Percentiles rank a stretch among this genome's conserved stretches.
phyloP scores from a whole-genome alignment of 495 filamentous ascomycete genomes.

The Aspergillus homomorphus region DNA sequence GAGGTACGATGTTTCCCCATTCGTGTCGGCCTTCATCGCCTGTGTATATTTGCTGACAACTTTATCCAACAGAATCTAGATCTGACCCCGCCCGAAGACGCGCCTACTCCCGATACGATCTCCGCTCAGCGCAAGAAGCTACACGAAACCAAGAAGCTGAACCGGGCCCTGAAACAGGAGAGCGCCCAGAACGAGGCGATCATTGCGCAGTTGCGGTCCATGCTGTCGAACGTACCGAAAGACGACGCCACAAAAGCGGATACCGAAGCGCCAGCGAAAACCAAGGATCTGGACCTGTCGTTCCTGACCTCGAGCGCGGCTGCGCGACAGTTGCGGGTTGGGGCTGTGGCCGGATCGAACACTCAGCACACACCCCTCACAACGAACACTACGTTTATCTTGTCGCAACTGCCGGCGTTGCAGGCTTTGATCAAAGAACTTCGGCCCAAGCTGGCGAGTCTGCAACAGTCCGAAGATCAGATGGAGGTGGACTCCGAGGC shows the following conservation, averaged over 20 bases:
- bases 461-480: slow-evolving; percentile 38
- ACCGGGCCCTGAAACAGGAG: slow-evolving; percentile 70
- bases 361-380: slow-evolving; percentile 51
- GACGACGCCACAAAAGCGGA: slow-evolving; percentile 26
- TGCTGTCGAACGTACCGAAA: slow-evolving; percentile 42
- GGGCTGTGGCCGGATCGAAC: slow-evolving; percentile 35
- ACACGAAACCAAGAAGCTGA: slow-evolving; percentile 76
- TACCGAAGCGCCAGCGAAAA: slow-evolving; percentile 11
- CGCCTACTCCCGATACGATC: slow-evolving; percentile 62
- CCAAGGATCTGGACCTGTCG: slow-evolving; percentile 40
- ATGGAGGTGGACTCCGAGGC: slow-evolving; percentile 37
- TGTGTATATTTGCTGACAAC: not conserved
- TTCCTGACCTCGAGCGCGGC: slow-evolving; percentile 52
- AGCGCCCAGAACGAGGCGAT: slow-evolving; percentile 70
- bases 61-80: slow-evolving; percentile 33
- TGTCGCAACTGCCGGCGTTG: slow-evolving; percentile 77
- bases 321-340: slow-evolving; percentile 45
- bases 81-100: slow-evolving; percentile 31
- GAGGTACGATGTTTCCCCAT: slow-evolving; percentile 50
- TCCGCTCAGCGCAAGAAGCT: slow-evolving; percentile 70
- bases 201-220: slow-evolving; percentile 59
- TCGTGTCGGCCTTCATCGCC: not conserved
- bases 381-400: slow-evolving; percentile 73
- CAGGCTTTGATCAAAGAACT: slow-evolving; percentile 62
- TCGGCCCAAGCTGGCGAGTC: slow-evolving; percentile 53